Evolutionary conservation across 495 filamentous ascomycete genomes (phyloP).

Genomic region (Aspergillus sparsus): DNA sequence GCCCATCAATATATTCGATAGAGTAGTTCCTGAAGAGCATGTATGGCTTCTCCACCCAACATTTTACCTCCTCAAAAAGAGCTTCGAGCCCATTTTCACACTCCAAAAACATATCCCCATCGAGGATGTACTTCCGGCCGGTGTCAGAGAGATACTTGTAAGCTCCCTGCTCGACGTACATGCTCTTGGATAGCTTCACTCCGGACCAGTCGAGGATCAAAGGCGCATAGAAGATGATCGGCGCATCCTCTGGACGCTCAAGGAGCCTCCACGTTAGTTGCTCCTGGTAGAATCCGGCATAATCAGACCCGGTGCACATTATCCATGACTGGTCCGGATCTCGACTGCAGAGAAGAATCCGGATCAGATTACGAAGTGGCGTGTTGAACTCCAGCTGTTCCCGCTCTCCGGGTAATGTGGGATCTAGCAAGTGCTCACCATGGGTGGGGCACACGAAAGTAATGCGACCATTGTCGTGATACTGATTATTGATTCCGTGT

Average conservation of each 20-base stretch:
- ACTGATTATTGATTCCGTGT: slow-evolving; percentile 26
- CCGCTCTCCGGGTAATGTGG: slow-evolving; percentile 16
- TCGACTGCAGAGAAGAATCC: slow-evolving; percentile 12
- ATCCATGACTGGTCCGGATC: slow-evolving; percentile 19
- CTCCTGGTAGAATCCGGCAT: slow-evolving; percentile 35
- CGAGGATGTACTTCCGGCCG: slow-evolving; percentile 15
- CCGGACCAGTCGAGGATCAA: slow-evolving; percentile 36
- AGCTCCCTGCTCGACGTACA: slow-evolving; percentile 30
- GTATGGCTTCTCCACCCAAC: slow-evolving; percentile 22
- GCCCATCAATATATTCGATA: slow-evolving; percentile 22
- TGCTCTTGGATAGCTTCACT: slow-evolving; percentile 33
- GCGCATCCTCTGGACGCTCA: slow-evolving; percentile 12
- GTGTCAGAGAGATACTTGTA: slow-evolving; percentile 24
- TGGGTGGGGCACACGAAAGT: slow-evolving; percentile 22
- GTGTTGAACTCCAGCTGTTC: slow-evolving; percentile 31
- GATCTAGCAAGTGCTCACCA: slow-evolving; percentile 19
- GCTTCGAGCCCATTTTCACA: slow-evolving; percentile 24
- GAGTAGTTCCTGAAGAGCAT: slow-evolving; percentile 23
- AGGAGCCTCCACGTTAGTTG: slow-evolving; percentile 27
- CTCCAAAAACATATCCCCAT: slow-evolving; percentile 31
- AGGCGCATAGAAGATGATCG: slow-evolving; percentile 27
- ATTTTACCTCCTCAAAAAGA: slow-evolving; percentile 22
- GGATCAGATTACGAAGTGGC: slow-evolving; percentile 27
- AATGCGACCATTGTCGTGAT: slow-evolving; percentile 18
- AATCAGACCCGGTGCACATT: slow-evolving; percentile 32